phyloP scores from a whole-genome alignment of 306 rosid species.

The Cicer arietinum region DNA sequence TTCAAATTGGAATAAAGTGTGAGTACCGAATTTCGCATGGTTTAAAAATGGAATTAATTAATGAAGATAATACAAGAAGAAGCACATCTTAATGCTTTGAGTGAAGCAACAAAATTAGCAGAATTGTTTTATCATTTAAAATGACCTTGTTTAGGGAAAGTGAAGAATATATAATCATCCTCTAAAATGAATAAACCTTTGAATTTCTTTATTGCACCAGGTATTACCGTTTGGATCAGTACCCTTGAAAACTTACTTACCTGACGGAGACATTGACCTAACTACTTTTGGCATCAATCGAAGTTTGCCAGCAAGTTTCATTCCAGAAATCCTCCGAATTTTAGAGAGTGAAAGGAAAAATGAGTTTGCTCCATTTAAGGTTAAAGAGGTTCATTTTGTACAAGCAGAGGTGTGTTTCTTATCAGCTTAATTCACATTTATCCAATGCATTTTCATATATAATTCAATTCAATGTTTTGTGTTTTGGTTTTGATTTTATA shows the following conservation, averaged over 20 bases:
- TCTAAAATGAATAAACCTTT: not conserved
- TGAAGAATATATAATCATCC: not conserved
- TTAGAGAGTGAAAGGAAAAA: slow-evolving; percentile 64
- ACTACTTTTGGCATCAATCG: slow-evolving; percentile 60
- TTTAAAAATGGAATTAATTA: no score
- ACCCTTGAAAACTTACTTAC: slow-evolving; percentile 87
- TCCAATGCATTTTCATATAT: slow-evolving; percentile 17
- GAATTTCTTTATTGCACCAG: slow-evolving; percentile 42
- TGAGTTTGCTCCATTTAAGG: slow-evolving; percentile 60
- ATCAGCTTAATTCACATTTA: not conserved
- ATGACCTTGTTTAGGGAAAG: not conserved
- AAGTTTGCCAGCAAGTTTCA: slow-evolving; percentile 57
- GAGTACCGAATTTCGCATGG: no score
- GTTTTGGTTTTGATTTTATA: not conserved
- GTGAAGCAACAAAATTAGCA: not conserved
- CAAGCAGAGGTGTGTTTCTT: slow-evolving; percentile 67
- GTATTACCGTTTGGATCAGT: slow-evolving; percentile 82
- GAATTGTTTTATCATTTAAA: not conserved
- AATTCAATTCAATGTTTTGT: not conserved
- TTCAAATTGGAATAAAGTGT: no score
- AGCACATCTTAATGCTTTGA: no score
- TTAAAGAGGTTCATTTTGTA: slow-evolving; percentile 75
- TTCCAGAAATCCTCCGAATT: slow-evolving; percentile 55
- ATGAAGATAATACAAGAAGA: no score
- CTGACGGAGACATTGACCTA: slow-evolving; percentile 92